A percentile compares a stretch with the other conserved stretches of the same genome.
Evolutionary conservation across 2,329 filamentous ascomycete species (phyloP).

Genomic region (Westerdykella aurantiaca): DNA sequence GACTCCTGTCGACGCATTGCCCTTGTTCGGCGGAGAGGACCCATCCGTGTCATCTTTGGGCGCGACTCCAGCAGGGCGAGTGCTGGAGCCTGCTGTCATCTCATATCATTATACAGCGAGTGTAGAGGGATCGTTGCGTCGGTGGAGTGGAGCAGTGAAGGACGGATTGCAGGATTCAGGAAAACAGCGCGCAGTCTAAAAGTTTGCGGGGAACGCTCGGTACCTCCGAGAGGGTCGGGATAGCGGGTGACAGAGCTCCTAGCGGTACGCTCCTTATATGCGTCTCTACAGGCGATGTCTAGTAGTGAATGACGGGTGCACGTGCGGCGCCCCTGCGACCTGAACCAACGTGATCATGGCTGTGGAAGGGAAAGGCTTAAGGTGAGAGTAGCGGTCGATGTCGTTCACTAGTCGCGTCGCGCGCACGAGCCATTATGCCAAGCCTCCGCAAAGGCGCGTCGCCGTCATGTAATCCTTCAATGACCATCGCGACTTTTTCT

Average conservation of each 20-base stretch:
- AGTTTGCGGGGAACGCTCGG: background rate
- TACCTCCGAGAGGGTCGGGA: background rate
- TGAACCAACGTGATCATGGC: background rate
- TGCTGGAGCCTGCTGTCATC: conserved; percentile 35
- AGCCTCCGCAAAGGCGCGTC: conserved; percentile 22
- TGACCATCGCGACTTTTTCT: conserved; percentile 19
- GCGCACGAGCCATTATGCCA: conserved; percentile 2
- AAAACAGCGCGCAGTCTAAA: background rate
- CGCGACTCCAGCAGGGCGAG: conserved; percentile 25
- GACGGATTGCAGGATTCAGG: background rate
- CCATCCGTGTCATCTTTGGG: conserved; percentile 15
- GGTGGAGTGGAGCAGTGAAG: background rate
- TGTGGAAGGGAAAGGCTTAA: background rate
- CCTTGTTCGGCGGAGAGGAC: conserved; percentile 44
- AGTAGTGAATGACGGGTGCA: background rate
- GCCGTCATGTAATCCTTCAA: conserved; percentile 8
- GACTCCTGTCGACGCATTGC: conserved; percentile 63
- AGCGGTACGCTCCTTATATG: background rate
- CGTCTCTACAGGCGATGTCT: background rate
- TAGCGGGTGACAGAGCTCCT: background rate
- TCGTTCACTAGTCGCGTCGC: background rate
- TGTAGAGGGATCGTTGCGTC: background rate
- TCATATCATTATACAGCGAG: conserved; percentile 20
- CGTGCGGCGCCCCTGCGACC: background rate
- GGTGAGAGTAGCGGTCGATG: background rate